These are phyloP conservation scores for Cetraspora pellucida DNA, from an alignment of 192 early-diverging fungal genomes.

Conservation along the genomic window DNA sequence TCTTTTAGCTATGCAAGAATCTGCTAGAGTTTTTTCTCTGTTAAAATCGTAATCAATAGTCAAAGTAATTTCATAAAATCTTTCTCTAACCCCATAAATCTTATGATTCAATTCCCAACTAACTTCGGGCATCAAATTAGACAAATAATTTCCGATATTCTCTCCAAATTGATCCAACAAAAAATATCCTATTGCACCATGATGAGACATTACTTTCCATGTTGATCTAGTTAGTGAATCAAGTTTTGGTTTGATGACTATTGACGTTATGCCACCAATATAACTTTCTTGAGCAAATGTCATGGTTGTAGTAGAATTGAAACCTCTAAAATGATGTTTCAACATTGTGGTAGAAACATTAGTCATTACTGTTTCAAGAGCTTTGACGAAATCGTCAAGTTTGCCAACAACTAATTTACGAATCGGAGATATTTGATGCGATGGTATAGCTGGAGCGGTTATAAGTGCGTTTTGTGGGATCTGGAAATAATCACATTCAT, in stretches of 20 bases:
- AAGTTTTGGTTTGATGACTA: not conserved
- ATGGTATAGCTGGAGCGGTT: not conserved
- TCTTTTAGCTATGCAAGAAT: no score
- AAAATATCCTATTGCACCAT: conserved; percentile 2
- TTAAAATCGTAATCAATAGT: conserved; percentile 6
- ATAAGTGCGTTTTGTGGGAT: not conserved
- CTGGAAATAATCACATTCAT: conserved; percentile 25
- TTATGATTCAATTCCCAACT: conserved; percentile 15
- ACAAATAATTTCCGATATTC: not conserved
- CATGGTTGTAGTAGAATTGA: not conserved
- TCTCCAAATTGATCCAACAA: not conserved
- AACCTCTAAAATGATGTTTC: not conserved
- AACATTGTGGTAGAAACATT: not conserved
- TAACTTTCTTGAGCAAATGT: conserved; percentile 7
- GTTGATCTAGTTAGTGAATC: not conserved
- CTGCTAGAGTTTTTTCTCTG: not conserved
- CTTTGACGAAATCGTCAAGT: not conserved
- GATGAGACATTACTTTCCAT: not conserved
- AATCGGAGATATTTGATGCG: not conserved
- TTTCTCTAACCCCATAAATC: not conserved
- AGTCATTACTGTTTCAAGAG: not conserved
- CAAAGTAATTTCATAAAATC: conserved; percentile 11
- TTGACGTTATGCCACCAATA: not conserved
- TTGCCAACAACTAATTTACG: not conserved
- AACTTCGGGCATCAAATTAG: not conserved